Evolutionary conservation across 306 rosid species (phyloP).

Genomic region (Pyrus bretschneideri): DNA sequence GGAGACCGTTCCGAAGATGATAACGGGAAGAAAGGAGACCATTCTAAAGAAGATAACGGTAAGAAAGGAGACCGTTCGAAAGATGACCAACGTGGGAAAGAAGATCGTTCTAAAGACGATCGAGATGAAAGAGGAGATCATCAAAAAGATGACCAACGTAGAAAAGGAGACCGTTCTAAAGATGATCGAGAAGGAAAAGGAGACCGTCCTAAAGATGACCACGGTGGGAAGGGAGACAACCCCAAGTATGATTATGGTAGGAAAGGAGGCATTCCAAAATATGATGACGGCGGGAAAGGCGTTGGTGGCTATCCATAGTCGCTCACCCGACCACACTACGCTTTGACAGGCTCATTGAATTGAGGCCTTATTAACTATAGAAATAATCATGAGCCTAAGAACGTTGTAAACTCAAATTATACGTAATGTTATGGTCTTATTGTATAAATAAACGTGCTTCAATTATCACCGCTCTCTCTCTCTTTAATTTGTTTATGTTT

Average conservation of each 20-base stretch:
- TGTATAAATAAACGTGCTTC: not conserved
- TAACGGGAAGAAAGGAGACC: too few relatives aligned
- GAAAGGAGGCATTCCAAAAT: not conserved
- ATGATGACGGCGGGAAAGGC: not conserved
- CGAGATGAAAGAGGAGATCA: too few relatives aligned
- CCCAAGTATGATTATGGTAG: not conserved
- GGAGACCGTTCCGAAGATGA: too few relatives aligned
- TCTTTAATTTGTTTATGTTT: not conserved
- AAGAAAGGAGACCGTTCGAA: too few relatives aligned
- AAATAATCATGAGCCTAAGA: not conserved
- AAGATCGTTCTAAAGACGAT: too few relatives aligned
- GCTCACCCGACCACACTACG: not conserved
- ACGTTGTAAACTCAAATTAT: not conserved
- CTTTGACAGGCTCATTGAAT: not conserved
- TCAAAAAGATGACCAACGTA: too few relatives aligned
- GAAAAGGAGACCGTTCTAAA: not conserved
- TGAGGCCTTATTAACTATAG: not conserved
- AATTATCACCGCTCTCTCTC: not conserved
- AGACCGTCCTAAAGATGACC: not conserved
- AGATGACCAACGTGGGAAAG: too few relatives aligned
- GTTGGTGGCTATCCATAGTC: conserved; percentile 1
- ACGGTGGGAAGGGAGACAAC: not conserved
- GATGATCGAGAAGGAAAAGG: too few relatives aligned
- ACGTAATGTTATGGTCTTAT: not conserved
- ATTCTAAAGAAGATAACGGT: too few relatives aligned